Evolutionary conservation across 441 rosid species (phyloP), one percentile per base, ranked within the genome.

Genomic region (Kokia cookei): DNA sequence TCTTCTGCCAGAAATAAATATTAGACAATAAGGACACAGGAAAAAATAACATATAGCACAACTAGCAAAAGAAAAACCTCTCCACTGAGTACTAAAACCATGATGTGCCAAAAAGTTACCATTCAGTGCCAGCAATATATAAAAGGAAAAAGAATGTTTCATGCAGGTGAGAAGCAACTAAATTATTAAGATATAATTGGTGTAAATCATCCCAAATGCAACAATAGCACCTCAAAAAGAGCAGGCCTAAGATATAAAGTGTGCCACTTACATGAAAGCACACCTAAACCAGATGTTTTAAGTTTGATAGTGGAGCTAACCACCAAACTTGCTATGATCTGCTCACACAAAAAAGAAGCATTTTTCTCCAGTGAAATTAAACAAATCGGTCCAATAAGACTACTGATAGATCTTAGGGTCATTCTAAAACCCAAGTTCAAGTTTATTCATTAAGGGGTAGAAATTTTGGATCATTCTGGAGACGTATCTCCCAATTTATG

Each of bases 1-100:
- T 96, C 83, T 86, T 96, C 99, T 92, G 91, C 84, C 51, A 81
- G 12, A 35, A 17, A 81, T 35, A 32, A 73, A 69, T 62, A 66
- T 14, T 65, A 50, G 51, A 71, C 58, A 55, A 69, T 24, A n/a
- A 19, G 26, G 45, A 68, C 48, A 71, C 47, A 61, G 29, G 54
- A 37, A n/a, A 4, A 47, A 47, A 47, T 12, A 66, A n/a, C 47
- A 10, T 27, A 50, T 45, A 10, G 15, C 27, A 29, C 59, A 50
- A 29, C 10, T n/a, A 50, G 45, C 43, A 22, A 65, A 9, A 66
- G 14, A 13, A 19, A 32, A 68, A 50, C 2, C 27, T 27, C 11
- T 51, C n/a, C n/a, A n/a, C n/a, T 17, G 22, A 51, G 51, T 29
- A 17, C 60, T 29, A 50, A 68, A 68, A 29, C n/a, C 72, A 50